Evolutionary conservation across 2,329 filamentous ascomycete species (phyloP), one percentile per base, ranked within the genome.

Genomic region (Leptographium wingfieldii): DNA sequence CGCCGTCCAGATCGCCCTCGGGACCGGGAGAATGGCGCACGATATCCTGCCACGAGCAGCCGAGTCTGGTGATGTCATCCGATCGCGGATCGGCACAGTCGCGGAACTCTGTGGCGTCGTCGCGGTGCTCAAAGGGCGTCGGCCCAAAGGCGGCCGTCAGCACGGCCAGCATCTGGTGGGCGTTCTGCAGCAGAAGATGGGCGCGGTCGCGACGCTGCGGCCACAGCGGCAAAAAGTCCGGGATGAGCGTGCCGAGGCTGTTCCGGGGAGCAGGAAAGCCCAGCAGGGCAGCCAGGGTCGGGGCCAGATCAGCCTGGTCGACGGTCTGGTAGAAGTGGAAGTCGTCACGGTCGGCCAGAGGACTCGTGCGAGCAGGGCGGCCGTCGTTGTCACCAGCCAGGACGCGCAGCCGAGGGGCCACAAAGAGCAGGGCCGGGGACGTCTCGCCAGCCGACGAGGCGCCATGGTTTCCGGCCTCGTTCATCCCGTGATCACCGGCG

Each of bases 401-500:
- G 10, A 12, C 35, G 3, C 78, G 77, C 7, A 91, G 74, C 68
- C 90, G 94, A 0, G 92, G 91, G 2, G 91, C 94, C 64, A 95
- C 82, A 70, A 99, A 97, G 25, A 96, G 81, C 11, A 99, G 75
- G 19, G 94, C 94, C 0, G 94, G 87, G 0, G 92, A 96, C 1
- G 94, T 97, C 75, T 99, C 94, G 52, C 94, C 92, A 1, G 90
- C 83, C 0, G 92, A 92, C 11, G 92, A 96, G 48, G 92, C 94
- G 35, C 94, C 94, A 70, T 99, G 94, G 66, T 97, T 97, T 2
- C 94, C 94, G 25, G 90, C 94, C 67, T 97, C 92, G 66, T 97
- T 99, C 94, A 99, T 99, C n/a, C 94, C 94, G 69, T 99, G 94
- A 67, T 99, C 95, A 60, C 94, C 94, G 60, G 87, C 90, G 7